These are phyloP conservation scores for Dipodascopsis uninucleata DNA, from an alignment of 805 yeast genomes.

Conservation along the genomic window DNA sequence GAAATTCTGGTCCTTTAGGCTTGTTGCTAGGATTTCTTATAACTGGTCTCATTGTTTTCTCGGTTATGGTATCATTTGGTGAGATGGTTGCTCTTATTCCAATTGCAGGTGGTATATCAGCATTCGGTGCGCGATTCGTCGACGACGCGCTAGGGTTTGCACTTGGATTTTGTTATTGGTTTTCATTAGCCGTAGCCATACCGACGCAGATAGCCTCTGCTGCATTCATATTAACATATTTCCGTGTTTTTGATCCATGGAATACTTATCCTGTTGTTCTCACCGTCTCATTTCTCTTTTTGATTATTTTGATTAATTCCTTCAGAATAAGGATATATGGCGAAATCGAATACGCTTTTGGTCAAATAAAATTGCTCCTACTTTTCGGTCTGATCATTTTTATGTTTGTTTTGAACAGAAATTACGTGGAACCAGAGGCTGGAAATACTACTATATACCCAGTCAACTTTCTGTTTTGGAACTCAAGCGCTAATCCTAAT, in stretches of 20 bases:
- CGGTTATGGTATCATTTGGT: slow-evolving; percentile 32
- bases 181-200: slow-evolving; percentile 65
- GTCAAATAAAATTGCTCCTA: slow-evolving; percentile 55
- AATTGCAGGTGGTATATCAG: slow-evolving; percentile 52
- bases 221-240: slow-evolving; percentile 69
- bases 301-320: slow-evolving; percentile 48
- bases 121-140: slow-evolving; percentile 49
- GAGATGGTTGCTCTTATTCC: slow-evolving; percentile 39
- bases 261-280: slow-evolving; percentile 60
- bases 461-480: slow-evolving; percentile 21
- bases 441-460: slow-evolving; percentile 18
- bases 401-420: slow-evolving; percentile 51
- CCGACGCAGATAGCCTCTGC: slow-evolving; percentile 82
- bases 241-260: slow-evolving; percentile 52
- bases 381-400: slow-evolving; percentile 57
- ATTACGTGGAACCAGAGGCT: slow-evolving; percentile 30
- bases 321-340: slow-evolving; percentile 61
- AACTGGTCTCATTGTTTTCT: slow-evolving; percentile 25
- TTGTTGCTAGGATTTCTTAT: slow-evolving; percentile 36
- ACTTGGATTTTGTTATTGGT: slow-evolving; percentile 62
- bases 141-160: slow-evolving; percentile 53
- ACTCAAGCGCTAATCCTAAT: slow-evolving; percentile 1
- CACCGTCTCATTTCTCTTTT: slow-evolving; percentile 50
- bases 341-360: slow-evolving; percentile 63
- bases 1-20: slow-evolving; percentile 46